Base-by-base conservation (phyloP, 1,284 basidiomycete species). In the Melanopsichium pennsylvanicum region DNA sequence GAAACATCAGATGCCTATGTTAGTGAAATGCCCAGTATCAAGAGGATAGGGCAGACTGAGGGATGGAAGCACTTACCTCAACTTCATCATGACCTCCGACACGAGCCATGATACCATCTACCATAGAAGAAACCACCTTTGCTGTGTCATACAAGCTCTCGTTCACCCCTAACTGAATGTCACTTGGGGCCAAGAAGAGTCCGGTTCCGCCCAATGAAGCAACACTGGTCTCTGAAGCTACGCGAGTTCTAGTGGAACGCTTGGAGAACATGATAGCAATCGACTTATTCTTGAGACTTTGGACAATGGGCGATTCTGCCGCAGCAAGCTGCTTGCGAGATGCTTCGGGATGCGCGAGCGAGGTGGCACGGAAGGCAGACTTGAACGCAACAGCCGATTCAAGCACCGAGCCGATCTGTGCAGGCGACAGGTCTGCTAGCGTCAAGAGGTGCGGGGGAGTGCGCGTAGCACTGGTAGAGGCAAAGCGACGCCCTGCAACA, bases 121-220 rank as follows among this genome's bases (percentile, higher is more conserved):
- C 90, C 94, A 98, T 97, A 15, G 91, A 91, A 16, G 91, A 89
- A 13, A 98, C 91, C 16, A 90, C 86, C 57, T 78, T 81, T 12
- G 92, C 90, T 0, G 91, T 89, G 83, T 98, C 96, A 42, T 90
- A 85, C 16, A 89, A 81, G 35, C 84, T 88, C 85, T 98, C 95
- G 82, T 97, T 98, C 27, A 97, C 94, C 47, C 95, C 95, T 26
- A 98, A 85, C 78, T 98, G 95, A 58, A 97, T 96, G 81, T 98
- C 95, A 2, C 90, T 88, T 35, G 84, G 84, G 2, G 93, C 92
- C n/a, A 98, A 84, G 83, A 97, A 98, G 72, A 97, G 85, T 0
- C 93, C 88, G n/a, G 89, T 88, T 3, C 94, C 95, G 22, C 83
- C 82, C 56, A 80, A 47, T 0, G 54, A 25, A n/a, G 45, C 47